Base-by-base conservation (phyloP, 1,284 basidiomycete genomes). In the Malassezia sympodialis region DNA sequence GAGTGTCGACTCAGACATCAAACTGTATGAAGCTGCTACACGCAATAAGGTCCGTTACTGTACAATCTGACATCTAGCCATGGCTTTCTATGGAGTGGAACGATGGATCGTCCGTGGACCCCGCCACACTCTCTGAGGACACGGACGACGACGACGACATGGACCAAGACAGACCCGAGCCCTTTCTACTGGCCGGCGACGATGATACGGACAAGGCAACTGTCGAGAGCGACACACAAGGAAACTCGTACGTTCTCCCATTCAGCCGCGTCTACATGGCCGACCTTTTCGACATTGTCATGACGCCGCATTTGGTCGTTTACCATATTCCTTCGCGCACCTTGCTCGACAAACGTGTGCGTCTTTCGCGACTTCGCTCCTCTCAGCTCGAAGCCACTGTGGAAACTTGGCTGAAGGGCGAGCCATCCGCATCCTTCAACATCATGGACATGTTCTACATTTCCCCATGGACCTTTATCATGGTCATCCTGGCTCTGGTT, bases 191-290 rank as follows among this genome's bases (percentile, higher is more conserved):
- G 12, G 75, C 75, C 8, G 67, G 63, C 50, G 76, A 77, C 41
- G 45, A 56, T 17, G 76, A 77, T 53, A 66, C 76, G 24, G 76
- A 76, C 54, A 68, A 68, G 42, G 61, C 58, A 11, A 62, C 76
- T 30, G 61, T 59, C 14, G 54, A 66, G 30, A 56, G 63, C 0
- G 72, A 74, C 53, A 61, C 65, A 7, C 39, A 53, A 1, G 72
- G 73, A 26, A 59, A 62, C 10, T 67, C 71, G 3, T 77, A 77
- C 58, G 60, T 75, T 3, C 62, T 76, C 0, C 76, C 76, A 6
- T 76, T 72, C 49, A 69, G 66, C 34, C 62, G 76, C n/a, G 76
- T 76, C 8, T 68, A 73, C 58, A 64, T 77, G 19, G 74, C 76
- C 1, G 62, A 67, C 26, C 76, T 75, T 50, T 66, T 75, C 48